Conservation (phyloP, 495 filamentous ascomycete species). For the Aspergillus wentii region DNA sequence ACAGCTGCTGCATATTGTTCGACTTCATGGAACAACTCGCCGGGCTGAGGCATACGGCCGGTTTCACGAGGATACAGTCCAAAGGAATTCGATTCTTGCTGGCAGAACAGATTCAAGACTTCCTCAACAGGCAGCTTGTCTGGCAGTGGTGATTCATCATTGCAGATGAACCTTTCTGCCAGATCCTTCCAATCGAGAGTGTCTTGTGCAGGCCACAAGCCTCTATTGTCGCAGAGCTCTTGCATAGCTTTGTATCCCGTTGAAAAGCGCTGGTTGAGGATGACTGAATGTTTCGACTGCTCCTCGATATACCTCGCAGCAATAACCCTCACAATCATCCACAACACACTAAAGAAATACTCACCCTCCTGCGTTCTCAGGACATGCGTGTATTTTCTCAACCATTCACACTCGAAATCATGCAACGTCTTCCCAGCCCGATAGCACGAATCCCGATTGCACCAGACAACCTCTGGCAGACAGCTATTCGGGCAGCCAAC, state of each 20-base stretch:
- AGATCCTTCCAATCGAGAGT: too few species aligned
- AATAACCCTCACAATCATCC: neutral
- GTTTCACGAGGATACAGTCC: conserved; percentile 38
- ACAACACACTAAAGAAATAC: neutral
- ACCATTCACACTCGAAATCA: neutral
- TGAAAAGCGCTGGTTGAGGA: too few species aligned
- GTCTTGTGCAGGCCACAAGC: too few species aligned
- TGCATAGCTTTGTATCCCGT: too few species aligned
- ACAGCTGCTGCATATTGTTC: conserved; percentile 37
- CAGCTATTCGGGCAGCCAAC: neutral
- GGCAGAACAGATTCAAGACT: conserved; percentile 28
- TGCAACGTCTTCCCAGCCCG: neutral
- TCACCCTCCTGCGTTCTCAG: neutral
- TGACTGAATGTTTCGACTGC: too few species aligned
- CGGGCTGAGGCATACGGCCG: conserved; percentile 15
- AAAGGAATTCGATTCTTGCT: conserved; percentile 38
- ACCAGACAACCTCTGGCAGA: neutral
- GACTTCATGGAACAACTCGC: conserved; percentile 16
- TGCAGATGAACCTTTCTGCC: too few species aligned
- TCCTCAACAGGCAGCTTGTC: conserved; percentile 18
- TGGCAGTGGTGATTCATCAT: too few species aligned
- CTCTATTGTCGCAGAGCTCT: too few species aligned
- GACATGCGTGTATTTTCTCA: neutral
- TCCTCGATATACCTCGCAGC: neutral
- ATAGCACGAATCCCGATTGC: neutral